Evolutionary conservation across 306 rosid genomes (phyloP).

Genomic region (Glycine tomentella): DNA sequence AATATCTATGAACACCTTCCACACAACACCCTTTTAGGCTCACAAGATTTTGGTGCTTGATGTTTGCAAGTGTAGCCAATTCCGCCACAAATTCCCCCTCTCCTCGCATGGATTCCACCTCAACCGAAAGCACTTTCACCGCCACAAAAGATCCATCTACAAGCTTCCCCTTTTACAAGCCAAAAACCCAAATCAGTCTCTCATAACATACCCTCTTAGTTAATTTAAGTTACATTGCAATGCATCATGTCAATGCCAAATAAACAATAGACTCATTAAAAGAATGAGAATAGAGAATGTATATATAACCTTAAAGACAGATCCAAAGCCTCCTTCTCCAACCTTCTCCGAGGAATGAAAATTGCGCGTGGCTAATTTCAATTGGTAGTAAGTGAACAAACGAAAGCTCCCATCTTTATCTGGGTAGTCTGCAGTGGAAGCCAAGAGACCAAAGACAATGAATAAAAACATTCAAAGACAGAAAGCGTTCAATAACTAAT

Average conservation of each 20-base stretch:
- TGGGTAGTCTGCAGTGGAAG: slow-evolving; percentile 26
- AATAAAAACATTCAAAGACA: background rate
- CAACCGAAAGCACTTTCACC: slow-evolving; percentile 79
- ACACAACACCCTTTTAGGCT: slow-evolving; percentile 80
- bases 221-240: no score
- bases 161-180: slow-evolving; percentile 65
- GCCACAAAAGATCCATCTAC: slow-evolving; percentile 72
- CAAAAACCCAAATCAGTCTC: no score
- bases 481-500: background rate
- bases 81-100: slow-evolving; percentile 87
- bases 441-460: background rate
- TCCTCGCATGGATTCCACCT: slow-evolving; percentile 84
- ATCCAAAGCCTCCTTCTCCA: slow-evolving; percentile 92
- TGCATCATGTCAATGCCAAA: background rate
- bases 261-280: background rate
- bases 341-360: slow-evolving; percentile 65
- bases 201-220: no score
- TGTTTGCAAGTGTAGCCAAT: slow-evolving; percentile 73
- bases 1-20: slow-evolving; percentile 75
- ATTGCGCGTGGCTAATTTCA: slow-evolving; percentile 69
- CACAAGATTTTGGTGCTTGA: slow-evolving; percentile 81
- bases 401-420: slow-evolving; percentile 65
- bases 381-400: slow-evolving; percentile 65
- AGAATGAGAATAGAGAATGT: background rate
- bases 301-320: slow-evolving; percentile 72